Evolutionary conservation across 805 yeast species (phyloP).

Genomic region (Suhomyces tanzawaensis): DNA sequence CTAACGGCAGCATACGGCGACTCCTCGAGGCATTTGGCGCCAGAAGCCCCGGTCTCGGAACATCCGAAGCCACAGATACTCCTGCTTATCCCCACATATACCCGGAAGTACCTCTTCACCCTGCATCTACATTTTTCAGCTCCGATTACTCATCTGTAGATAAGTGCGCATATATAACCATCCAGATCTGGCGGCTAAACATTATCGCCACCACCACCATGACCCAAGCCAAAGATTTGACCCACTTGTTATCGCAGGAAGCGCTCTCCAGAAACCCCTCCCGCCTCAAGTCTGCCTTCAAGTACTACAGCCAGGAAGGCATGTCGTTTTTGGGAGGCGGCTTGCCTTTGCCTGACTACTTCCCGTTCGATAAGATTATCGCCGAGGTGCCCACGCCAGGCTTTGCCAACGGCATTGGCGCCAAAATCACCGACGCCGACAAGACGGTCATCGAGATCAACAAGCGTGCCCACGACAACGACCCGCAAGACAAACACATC

Average conservation of each 20-base stretch:
- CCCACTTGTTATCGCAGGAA: slow-evolving; percentile 74
- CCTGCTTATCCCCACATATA: not conserved
- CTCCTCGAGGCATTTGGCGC: too few relatives aligned
- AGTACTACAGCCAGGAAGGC: slow-evolving; percentile 68
- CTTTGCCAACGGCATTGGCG: slow-evolving; percentile 73
- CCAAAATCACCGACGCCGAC: slow-evolving; percentile 46
- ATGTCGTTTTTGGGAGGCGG: slow-evolving; percentile 95
- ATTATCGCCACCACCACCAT: slow-evolving; percentile 18
- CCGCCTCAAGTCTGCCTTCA: slow-evolving; percentile 80
- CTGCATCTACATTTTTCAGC: too few relatives aligned
- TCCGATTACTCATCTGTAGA: not conserved
- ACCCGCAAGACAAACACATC: slow-evolving; percentile 42
- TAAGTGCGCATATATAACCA: not conserved
- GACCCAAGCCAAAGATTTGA: slow-evolving; percentile 60
- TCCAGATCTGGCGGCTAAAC: not conserved
- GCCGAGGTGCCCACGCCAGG: slow-evolving; percentile 79
- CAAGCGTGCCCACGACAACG: slow-evolving; percentile 27
- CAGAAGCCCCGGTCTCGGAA: too few relatives aligned
- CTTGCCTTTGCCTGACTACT: slow-evolving; percentile 83
- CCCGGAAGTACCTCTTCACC: too few relatives aligned
- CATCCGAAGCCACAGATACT: too few relatives aligned
- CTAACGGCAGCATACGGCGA: too few relatives aligned
- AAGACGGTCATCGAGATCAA: slow-evolving; percentile 43
- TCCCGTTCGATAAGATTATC: slow-evolving; percentile 80
- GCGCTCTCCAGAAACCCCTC: slow-evolving; percentile 74